phyloP scores from a whole-genome alignment of 805 yeast species.

The Starmerella floricola region DNA sequence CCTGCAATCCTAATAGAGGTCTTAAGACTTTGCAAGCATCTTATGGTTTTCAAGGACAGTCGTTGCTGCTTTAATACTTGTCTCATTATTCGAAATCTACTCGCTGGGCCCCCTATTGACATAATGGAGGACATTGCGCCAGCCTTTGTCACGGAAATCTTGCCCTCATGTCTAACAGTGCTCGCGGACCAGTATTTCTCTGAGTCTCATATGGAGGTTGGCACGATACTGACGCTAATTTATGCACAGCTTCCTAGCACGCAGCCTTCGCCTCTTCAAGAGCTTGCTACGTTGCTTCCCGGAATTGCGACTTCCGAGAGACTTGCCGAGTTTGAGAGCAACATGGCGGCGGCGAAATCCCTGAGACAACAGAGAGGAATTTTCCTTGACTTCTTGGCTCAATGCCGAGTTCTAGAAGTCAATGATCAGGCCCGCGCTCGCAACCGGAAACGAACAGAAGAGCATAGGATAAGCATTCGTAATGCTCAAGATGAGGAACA shows the following conservation, averaged over 20 bases:
- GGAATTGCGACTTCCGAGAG: constrained; percentile 35
- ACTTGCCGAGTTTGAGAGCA: constrained; percentile 50
- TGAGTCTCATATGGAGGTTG: constrained; percentile 85
- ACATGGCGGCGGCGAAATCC: constrained; percentile 49
- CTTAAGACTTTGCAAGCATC: constrained; percentile 57
- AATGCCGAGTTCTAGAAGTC: constrained; percentile 37
- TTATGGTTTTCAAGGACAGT: constrained; percentile 74
- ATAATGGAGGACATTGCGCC: constrained; percentile 63
- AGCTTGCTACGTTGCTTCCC: constrained; percentile 28
- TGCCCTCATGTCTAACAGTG: constrained; percentile 56
- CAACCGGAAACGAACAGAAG: constrained; percentile 20
- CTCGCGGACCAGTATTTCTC: constrained; percentile 62
- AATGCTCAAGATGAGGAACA: constrained; percentile 19
- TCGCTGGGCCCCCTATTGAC: constrained; percentile 41
- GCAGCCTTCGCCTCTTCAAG: constrained; percentile 28
- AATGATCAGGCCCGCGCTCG: constrained; percentile 29
- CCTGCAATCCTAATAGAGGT: constrained; percentile 65
- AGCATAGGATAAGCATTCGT: constrained; percentile 21
- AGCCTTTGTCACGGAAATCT: constrained; percentile 50
- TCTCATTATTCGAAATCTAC: constrained; percentile 59
- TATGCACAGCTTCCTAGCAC: constrained; percentile 56
- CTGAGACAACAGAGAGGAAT: constrained; percentile 73
- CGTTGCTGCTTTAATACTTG: constrained; percentile 88
- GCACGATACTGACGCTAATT: constrained; percentile 70
- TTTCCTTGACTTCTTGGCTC: constrained; percentile 60